Conservation (phyloP, 1,284 basidiomycete genomes). For the Cutaneotrichosporon dermatis region DNA sequence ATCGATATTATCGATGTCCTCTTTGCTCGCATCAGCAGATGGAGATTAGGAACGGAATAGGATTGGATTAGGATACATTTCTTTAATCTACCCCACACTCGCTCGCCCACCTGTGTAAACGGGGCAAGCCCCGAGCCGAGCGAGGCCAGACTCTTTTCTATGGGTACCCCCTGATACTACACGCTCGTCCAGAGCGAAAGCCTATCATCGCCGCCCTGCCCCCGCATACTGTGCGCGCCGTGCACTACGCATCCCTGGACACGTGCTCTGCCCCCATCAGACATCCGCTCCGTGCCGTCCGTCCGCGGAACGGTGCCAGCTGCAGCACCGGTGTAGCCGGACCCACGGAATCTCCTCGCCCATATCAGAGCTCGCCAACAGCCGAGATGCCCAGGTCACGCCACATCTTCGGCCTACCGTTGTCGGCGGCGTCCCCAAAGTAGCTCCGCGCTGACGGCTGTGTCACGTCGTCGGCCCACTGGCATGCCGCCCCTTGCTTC, state of each 20-base stretch:
- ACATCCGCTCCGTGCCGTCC: neutral
- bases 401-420: conserved; percentile 64
- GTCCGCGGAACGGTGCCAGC: too few relatives aligned
- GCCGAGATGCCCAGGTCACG: conserved; percentile 69
- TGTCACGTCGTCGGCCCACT: conserved; percentile 75
- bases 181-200: neutral
- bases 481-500: conserved; percentile 67
- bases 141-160: neutral
- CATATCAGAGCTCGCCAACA: conserved; percentile 52
- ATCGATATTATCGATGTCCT: conserved; percentile 3
- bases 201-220: neutral
- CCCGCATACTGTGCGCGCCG: neutral
- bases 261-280: neutral
- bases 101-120: neutral
- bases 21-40: neutral
- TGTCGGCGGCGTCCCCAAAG: conserved; percentile 63
- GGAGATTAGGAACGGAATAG: too few relatives aligned
- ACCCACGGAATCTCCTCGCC: neutral
- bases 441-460: conserved; percentile 69
- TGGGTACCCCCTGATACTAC: neutral
- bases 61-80: neutral
- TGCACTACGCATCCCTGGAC: neutral
- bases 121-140: neutral
- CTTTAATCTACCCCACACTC: neutral
- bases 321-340: neutral